Evolutionary conservation across 805 yeast species (phyloP), one percentile per base, ranked within the genome.

Genomic region (Yarrowia sp.): DNA sequence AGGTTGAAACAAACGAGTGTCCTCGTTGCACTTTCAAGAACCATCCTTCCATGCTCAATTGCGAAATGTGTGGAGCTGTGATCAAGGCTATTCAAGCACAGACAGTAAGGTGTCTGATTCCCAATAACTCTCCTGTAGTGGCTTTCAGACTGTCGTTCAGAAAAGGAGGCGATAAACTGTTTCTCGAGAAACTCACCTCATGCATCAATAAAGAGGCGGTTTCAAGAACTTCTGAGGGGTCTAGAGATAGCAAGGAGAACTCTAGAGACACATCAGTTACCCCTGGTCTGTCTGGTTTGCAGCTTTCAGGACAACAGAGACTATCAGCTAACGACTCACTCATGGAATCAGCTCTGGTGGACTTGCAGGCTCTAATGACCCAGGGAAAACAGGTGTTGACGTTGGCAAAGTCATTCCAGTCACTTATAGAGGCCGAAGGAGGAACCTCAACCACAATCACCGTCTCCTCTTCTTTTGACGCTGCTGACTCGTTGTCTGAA

Each of bases 41-140:
- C 76, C 97, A 93, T 76, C 90, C 92, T 0, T 86, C 90, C 2
- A 81, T 94, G 82, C 78, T 82, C 45, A 82, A 82, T 71, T 94
- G 99, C 77, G 99, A 94, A 77, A 84, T 95, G 75, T 94, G 98
- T 79, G 97, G 97, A 0, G 81, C 88, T 0, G 80, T 81, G 22
- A 75, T 88, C 35, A 63, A 63, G 40, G 48, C 55, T 4, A 63
- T 63, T 12, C 48, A 63, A 38, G 46, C 46, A 14, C 67, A 63
- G 10, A 63, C 43, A 7, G 56, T 48, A 16, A 15, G 45, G 10
- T 48, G 22, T 14, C 56, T 63, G 41, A 46, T 48, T 3, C 67
- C 56, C 5, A 38, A 48, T 5, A 63, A 63, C 14, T 19, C 41
- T 8, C 65, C 65, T 3, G 42, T 59, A 3, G 42, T 19, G 11